Evolutionary conservation across 2,329 filamentous ascomycete species (phyloP), one percentile per base, ranked within the genome.

Genomic region (Boeremia exigua): DNA sequence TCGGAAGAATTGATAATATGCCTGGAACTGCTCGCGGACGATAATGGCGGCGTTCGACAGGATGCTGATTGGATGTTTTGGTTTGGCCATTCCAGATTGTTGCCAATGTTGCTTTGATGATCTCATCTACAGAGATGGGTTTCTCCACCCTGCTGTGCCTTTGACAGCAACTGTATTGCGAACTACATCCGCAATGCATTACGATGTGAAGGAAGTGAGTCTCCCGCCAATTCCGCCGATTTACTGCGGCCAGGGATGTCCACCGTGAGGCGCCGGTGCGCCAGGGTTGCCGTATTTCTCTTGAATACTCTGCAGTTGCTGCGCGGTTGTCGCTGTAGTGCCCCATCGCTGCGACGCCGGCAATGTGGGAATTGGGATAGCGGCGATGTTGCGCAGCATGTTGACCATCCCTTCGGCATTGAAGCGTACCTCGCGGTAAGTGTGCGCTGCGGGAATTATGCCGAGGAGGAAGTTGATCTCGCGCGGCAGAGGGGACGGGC

Each of bases 351-450:
- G 66, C 19, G 67, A 44, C 28, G 54, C 59, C 9, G 57, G 43
- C 17, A 54, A 59, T 2, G 56, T 42, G 32, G 67, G 63, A 15
- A 62, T 40, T 1, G 66, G 56, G 12, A 70, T 65, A 8, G 59
- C 52, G 1, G 62, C 46, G 4, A 68, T 63, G 49, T 86, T 83
- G 29, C 87, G 84, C 19, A 99, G 80, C 36, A 97, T 80, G 29
- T 86, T 84, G 6, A 95, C 88, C 78, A 97, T 81, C 55, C 84
- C 87, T 30, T 86, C 80, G 0, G 92, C 79, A 60, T 85, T 89
- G 66, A 96, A 88, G 10, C 86, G 84, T 34, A 86, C 84, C 17
- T 86, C 84, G 48, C 87, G 86, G 75, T 96, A 97, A 7, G 85
- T 82, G 23, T 89, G 84, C 1, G 90, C 84, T 0, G 86, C 81